Percentiles rank a stretch among this genome's conserved stretches.
phyloP scores from a whole-genome alignment of 1,284 basidiomycete species.

The Vanrija pseudolonga region DNA sequence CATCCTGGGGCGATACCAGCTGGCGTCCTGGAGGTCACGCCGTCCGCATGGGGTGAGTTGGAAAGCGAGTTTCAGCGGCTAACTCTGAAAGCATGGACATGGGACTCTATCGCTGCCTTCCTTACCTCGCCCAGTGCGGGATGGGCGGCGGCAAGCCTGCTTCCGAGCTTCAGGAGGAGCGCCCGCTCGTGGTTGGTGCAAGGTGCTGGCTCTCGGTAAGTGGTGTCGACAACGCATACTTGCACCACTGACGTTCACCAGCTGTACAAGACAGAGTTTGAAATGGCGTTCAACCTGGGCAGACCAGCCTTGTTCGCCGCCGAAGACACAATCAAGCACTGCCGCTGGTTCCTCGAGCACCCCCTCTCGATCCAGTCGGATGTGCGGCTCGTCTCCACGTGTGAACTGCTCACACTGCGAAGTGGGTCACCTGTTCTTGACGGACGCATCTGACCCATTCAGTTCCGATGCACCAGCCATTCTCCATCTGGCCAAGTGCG shows the following conservation, averaged over 20 bases:
- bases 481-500: constrained; percentile 27
- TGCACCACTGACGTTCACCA: background rate
- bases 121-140: constrained; percentile 67
- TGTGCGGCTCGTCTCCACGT: constrained; percentile 83
- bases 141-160: constrained; percentile 59
- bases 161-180: constrained; percentile 60
- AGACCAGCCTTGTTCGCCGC: constrained; percentile 82
- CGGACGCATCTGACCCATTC: background rate
- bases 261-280: constrained; percentile 79
- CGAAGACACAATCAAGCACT: constrained; percentile 76
- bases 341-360: constrained; percentile 71
- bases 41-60: constrained; percentile 67
- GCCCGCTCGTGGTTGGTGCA: constrained; percentile 68
- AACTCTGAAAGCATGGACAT: constrained; percentile 61
- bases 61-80: background rate
- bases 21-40: constrained; percentile 64
- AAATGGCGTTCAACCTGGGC: constrained; percentile 56
- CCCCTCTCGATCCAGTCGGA: constrained; percentile 83
- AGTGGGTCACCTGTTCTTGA: constrained; percentile 18
- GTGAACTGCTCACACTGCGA: constrained; percentile 39
- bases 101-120: constrained; percentile 83
- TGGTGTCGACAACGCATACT: background rate
- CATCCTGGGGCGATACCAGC: constrained; percentile 43
- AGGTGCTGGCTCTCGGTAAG: constrained; percentile 73
- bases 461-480: constrained; percentile 39